Conservation (phyloP, 495 filamentous ascomycete species). For the Aspergillus homomorphus region DNA sequence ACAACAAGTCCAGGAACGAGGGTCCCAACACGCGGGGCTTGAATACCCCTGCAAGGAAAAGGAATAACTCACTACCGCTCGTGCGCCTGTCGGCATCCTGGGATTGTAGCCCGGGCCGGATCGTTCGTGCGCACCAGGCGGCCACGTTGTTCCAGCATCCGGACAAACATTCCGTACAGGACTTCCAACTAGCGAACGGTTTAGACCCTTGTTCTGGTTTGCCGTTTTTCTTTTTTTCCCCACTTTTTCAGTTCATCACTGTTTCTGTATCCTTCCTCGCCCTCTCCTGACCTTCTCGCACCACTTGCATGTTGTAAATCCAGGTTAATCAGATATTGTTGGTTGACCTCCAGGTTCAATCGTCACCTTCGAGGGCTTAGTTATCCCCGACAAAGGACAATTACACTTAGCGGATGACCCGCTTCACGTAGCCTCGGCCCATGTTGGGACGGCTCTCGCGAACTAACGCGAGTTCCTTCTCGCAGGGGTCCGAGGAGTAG, state of each 20-base stretch:
- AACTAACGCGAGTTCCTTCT: constrained; percentile 30
- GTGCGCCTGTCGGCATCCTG: background rate
- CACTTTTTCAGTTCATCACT: background rate
- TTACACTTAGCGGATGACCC: constrained; percentile 15
- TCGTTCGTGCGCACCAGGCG: background rate
- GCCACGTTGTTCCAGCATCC: background rate
- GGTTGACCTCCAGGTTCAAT: background rate
- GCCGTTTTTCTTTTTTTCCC: background rate
- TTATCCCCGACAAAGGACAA: too few species aligned
- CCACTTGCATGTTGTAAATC: background rate
- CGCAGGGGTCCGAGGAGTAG: constrained; percentile 36
- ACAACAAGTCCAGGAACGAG: background rate
- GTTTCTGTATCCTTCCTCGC: background rate
- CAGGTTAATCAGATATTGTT: background rate
- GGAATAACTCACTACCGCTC: background rate
- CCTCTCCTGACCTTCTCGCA: background rate
- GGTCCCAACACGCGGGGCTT: background rate
- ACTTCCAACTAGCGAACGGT: background rate
- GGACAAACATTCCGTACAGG: background rate
- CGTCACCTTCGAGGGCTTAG: background rate
- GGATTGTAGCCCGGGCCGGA: background rate
- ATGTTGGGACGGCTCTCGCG: constrained; percentile 18
- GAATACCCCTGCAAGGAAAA: background rate
- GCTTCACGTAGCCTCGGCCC: constrained; percentile 17
- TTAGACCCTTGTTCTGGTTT: background rate